phyloP scores from a whole-genome alignment of 2,329 filamentous ascomycete genomes.

The Colletotrichum musae region DNA sequence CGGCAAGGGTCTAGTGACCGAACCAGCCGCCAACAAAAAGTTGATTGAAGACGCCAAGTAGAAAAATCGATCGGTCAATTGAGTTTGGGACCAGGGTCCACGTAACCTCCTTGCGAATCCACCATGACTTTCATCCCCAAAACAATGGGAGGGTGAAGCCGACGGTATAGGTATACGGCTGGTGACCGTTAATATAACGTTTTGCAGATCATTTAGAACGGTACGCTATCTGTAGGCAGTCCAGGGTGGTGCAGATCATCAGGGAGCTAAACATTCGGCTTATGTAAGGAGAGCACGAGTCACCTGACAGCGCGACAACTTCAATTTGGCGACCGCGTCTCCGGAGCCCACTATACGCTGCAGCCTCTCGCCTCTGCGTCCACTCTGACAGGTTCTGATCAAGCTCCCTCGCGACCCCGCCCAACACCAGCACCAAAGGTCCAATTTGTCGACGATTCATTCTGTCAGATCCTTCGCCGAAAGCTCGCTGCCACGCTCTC shows the following conservation, averaged over 20 bases:
- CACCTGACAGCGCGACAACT: conserved; percentile 38
- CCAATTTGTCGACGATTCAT: background rate
- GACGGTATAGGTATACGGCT: conserved; percentile 4
- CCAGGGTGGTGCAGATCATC: background rate
- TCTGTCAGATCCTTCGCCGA: too few relatives aligned
- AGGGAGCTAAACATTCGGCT: background rate
- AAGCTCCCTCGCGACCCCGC: background rate
- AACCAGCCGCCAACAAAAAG: background rate
- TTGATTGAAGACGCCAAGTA: background rate
- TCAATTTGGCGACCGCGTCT: conserved; percentile 26
- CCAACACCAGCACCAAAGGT: background rate
- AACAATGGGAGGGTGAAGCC: background rate
- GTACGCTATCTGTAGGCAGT: conserved; percentile 6
- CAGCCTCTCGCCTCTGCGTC: background rate
- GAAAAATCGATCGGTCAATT: conserved; percentile 12
- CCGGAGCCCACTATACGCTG: background rate
- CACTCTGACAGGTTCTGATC: background rate
- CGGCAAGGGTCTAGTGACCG: background rate
- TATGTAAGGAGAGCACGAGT: background rate
- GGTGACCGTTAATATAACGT: conserved; percentile 36
- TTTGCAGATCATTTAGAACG: conserved; percentile 26
- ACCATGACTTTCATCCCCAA: background rate
- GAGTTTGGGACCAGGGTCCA: conserved; percentile 13
- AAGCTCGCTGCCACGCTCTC: too few relatives aligned
- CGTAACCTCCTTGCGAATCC: conserved; percentile 12